Base-by-base conservation (phyloP, 2,329 filamentous ascomycete genomes). In the Nectriaceae sp. region DNA sequence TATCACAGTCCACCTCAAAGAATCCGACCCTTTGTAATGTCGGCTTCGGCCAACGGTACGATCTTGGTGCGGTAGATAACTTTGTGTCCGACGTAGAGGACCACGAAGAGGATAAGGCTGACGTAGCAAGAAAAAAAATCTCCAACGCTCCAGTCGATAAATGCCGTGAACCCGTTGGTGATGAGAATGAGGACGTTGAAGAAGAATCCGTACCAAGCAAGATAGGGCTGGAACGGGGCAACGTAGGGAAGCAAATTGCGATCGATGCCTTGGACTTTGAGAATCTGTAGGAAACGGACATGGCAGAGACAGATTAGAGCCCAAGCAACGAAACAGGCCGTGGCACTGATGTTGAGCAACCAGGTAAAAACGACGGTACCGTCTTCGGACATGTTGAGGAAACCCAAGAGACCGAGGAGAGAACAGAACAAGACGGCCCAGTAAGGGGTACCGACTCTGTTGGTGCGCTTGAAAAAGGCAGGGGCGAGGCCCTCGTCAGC, bases 321-420 rank as follows among this genome's bases (percentile, higher is more conserved):
- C 87, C 87, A 90, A 31, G 78, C 82, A 56, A 89, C 87, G 65
- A 89, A 84, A 5, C 84, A 85, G 4, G 83, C 84, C 5, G 87
- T 83, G 43, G 83, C 80, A 13, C 79, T 84, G 56, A 90, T 83
- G 70, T 88, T 88, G 58, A 89, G 75, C 38, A 90, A 74, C 87
- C 87, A 90, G 73, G 80, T 76, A 70, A 90, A 90, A 18, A 88
- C 87, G 5, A 75, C 69, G 3, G 74, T 75, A 38, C 83, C 84
- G 49, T 69, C 73, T 37, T 73, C 67, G 10, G 80, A 83, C 13
- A 88, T 72, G 67, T 88, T 88, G 49, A 90, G 74, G 70, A 87
- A 90, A 15, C 77, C 82, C 11, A 90, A 77, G 4, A 84, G 74
- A 5, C 84, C 83, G 52, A 88, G 76, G 3, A 76, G 67, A 1